These are phyloP conservation scores for Ogataea zsoltii DNA, from an alignment of 805 yeast genomes.

Conservation along the genomic window DNA sequence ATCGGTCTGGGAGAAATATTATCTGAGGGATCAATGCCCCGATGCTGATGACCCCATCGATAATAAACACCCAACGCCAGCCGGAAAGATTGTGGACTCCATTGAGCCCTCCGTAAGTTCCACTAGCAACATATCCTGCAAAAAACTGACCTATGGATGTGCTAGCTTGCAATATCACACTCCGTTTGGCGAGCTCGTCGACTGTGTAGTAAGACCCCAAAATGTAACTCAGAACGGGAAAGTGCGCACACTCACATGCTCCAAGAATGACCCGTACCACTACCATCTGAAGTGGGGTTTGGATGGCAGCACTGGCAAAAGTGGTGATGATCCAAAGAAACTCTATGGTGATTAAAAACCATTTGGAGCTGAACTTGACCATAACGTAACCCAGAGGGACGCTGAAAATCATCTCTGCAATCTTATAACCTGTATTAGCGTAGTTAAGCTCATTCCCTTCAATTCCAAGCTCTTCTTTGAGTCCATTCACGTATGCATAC, in stretches of 20 bases:
- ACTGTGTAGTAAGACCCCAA: constrained; percentile 56
- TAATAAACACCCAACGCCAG: constrained; percentile 70
- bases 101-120: constrained; percentile 44
- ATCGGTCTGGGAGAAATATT: constrained; percentile 52
- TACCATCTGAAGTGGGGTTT: constrained; percentile 9
- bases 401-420: constrained; percentile 57
- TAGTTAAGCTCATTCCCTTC: constrained; percentile 4
- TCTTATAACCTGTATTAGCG: not conserved
- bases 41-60: constrained; percentile 58
- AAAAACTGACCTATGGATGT: constrained; percentile 34
- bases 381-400: constrained; percentile 53
- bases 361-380: constrained; percentile 9
- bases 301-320: not conserved
- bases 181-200: constrained; percentile 57
- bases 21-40: constrained; percentile 55
- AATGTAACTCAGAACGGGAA: not conserved
- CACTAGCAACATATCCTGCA: constrained; percentile 59
- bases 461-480: constrained; percentile 45
- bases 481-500: constrained; percentile 61
- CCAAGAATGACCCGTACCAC: constrained; percentile 39
- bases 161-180: constrained; percentile 50
- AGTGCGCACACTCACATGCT: constrained; percentile 29
- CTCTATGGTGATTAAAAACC: constrained; percentile 7
- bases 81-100: constrained; percentile 54
- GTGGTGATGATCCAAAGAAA: constrained; percentile 2